Conservation (phyloP, 2,329 filamentous ascomycete genomes). For the Coniochaeta pulveracea region DNA sequence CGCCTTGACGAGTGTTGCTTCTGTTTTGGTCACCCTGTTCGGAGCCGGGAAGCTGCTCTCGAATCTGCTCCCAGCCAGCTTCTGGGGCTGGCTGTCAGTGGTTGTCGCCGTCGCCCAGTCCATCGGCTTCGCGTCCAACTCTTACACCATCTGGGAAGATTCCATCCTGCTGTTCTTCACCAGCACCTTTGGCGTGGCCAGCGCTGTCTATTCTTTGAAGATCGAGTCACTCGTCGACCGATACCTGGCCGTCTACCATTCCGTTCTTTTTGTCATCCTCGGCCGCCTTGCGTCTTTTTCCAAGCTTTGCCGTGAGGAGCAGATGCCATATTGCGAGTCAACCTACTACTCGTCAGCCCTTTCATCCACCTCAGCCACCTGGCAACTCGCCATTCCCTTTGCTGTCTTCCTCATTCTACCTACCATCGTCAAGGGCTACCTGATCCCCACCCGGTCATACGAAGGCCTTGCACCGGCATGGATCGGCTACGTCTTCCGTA, state of each 20-base stretch:
- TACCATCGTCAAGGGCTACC: constrained; percentile 67
- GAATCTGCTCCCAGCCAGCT: constrained; percentile 54
- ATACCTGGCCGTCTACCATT: constrained; percentile 73
- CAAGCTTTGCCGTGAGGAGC: constrained; percentile 89
- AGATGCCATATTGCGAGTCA: constrained; percentile 92
- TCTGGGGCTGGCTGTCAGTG: constrained; percentile 83
- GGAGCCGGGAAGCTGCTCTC: constrained; percentile 29
- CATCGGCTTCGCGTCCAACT: constrained; percentile 93
- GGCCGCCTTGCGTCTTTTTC: constrained; percentile 76
- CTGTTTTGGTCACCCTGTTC: constrained; percentile 29
- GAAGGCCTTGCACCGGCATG: constrained; percentile 76
- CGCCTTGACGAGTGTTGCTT: constrained; percentile 31
- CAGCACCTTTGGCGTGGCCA: constrained; percentile 71
- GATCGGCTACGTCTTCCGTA: constrained; percentile 70
- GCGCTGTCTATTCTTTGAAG: constrained; percentile 63
- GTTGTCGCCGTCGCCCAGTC: constrained; percentile 79
- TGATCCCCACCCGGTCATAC: constrained; percentile 72
- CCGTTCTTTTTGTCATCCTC: constrained; percentile 68
- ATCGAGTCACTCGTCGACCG: constrained; percentile 57
- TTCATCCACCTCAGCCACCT: constrained; percentile 84
- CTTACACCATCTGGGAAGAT: constrained; percentile 98
- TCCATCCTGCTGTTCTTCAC: constrained; percentile 88
- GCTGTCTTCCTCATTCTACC: constrained; percentile 62
- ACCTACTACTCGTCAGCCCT: constrained; percentile 90
- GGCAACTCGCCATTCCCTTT: constrained; percentile 78